Evolutionary conservation across 192 early-diverging fungal genomes (phyloP).

Genomic region (Backusella sp.): DNA sequence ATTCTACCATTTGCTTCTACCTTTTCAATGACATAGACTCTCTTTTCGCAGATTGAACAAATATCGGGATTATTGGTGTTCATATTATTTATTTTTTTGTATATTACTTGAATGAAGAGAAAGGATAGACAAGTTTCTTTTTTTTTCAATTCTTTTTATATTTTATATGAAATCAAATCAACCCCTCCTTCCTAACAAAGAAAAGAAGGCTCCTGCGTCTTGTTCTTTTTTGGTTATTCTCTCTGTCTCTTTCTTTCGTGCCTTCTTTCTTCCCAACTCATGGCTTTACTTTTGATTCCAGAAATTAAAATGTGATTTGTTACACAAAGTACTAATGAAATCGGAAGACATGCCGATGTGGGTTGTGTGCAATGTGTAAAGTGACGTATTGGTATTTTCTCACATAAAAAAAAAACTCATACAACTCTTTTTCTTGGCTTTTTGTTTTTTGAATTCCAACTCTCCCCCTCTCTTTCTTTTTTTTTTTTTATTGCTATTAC

Average conservation of each 20-base stretch:
- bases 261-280: not conserved
- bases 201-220: slow-evolving; percentile 1
- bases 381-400: not conserved
- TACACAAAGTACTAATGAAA: not conserved
- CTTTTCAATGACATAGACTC: slow-evolving; percentile 23
- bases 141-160: not conserved
- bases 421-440: not conserved
- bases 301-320: not conserved
- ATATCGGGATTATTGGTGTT: slow-evolving; percentile 1
- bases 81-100: not conserved
- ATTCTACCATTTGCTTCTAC: slow-evolving; percentile 21
- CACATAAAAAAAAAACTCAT: not conserved
- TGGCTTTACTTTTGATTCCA: not conserved
- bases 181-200: not conserved
- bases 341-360: not conserved
- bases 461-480: not conserved
- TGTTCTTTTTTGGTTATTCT: not conserved
- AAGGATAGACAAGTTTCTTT: not conserved
- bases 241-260: not conserved
- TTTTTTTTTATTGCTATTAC: not conserved
- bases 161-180: not conserved
- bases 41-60: slow-evolving; percentile 13
- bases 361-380: not conserved
- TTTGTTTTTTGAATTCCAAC: not conserved
- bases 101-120: not conserved